Base-by-base conservation (phyloP, 345 rosid species). In the Hibiscus syriacus region DNA sequence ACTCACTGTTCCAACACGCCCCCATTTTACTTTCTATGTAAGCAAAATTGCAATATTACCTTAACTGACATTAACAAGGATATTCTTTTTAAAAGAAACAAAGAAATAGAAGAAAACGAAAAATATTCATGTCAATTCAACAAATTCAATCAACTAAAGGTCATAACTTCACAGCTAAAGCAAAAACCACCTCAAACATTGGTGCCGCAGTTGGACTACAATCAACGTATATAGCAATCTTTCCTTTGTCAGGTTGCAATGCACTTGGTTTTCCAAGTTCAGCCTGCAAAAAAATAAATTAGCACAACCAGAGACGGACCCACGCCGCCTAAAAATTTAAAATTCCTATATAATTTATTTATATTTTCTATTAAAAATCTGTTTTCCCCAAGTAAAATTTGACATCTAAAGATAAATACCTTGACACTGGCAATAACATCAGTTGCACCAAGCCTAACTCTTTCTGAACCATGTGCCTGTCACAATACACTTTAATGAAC, bases 361-460 rank as follows among this genome's bases (percentile, higher is more conserved):
- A n/a, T n/a, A n/a, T n/a, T n/a, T n/a, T n/a, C n/a, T n/a, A n/a
- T n/a, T n/a, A n/a, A n/a, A n/a, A n/a, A n/a, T n/a, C n/a, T n/a
- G n/a, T n/a, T 29, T 34, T 30, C 22, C 6, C 0, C 30, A 22
- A 29, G 9, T 10, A 48, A 14, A 5, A 2, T 36, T 12, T 13
- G 0, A 25, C 23, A 17, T 38, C 27, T 17, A 67, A 41, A 57
- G 56, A 73, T 2, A 23, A 41, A 59, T 81, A 91, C 97, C 99
- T 94, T 94, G 64, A 91, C 95, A 79, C 96, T 80, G 22, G 97
- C 97, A 86, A 94, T 86, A 66, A 91, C 96, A 78, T 94, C 92
- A 3, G 92, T 91, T 46, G 81, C 43, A 61, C 93, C 97, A 22
- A 91, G 71, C 66, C 78, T 80, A 17, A 94, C 89, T 74, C 89